Evolutionary conservation across 2,329 filamentous ascomycete genomes (phyloP).

Genomic region (Botrytis hyacinthi): DNA sequence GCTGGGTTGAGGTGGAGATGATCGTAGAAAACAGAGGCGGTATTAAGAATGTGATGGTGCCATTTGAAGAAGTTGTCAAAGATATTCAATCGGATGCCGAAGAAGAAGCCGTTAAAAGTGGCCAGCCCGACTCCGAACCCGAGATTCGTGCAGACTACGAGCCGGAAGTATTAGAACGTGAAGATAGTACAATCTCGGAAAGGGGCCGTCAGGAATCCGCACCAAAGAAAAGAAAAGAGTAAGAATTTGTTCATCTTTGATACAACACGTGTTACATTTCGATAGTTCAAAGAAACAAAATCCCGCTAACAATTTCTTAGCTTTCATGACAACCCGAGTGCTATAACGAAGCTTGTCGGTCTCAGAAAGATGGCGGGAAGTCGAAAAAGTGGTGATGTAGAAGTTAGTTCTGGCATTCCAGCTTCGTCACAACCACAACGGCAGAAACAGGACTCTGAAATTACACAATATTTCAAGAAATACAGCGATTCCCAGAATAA

Average conservation of each 20-base stretch:
- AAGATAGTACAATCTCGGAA: background rate
- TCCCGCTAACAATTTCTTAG: background rate
- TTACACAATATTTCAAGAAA: slow-evolving; percentile 16
- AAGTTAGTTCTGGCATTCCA: background rate
- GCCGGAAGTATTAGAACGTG: background rate
- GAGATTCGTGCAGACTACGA: slow-evolving; percentile 24
- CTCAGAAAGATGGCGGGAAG: background rate
- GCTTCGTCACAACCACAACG: background rate
- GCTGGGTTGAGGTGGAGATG: slow-evolving; percentile 46
- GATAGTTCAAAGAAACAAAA: background rate
- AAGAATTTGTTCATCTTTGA: background rate
- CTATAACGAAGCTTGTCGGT: background rate
- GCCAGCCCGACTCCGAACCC: background rate
- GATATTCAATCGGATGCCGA: slow-evolving; percentile 30
- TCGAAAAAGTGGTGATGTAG: background rate
- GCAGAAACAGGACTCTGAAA: background rate
- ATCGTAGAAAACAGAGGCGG: slow-evolving; percentile 46
- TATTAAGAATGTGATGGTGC: slow-evolving; percentile 36
- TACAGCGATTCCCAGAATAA: slow-evolving; percentile 34
- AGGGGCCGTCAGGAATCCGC: background rate
- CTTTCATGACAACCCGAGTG: background rate
- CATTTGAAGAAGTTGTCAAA: slow-evolving; percentile 40
- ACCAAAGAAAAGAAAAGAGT: background rate
- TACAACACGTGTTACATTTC: background rate
- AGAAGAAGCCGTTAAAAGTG: background rate